Evolutionary conservation across 2,329 filamentous ascomycete genomes (phyloP).

Genomic region (Oidium heveae): DNA sequence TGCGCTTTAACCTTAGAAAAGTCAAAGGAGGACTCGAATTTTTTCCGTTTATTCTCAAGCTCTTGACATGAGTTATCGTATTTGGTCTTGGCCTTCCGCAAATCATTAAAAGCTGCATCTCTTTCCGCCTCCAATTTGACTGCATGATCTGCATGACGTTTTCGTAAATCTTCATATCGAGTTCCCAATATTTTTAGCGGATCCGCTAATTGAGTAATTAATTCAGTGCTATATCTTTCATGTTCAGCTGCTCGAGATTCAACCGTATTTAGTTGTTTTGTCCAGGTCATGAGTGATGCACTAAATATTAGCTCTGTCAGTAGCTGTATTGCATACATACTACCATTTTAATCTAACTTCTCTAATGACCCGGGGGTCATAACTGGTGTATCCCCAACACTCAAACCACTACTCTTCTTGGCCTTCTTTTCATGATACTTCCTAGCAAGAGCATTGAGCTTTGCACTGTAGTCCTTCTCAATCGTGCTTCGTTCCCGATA

Average conservation of each 20-base stretch:
- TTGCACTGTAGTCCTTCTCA: slow-evolving; percentile 89
- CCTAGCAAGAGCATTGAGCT: slow-evolving; percentile 67
- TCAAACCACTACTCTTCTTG: slow-evolving; percentile 63
- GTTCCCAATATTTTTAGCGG: slow-evolving; percentile 50
- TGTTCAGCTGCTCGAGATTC: slow-evolving; percentile 76
- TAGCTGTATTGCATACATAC: slow-evolving; percentile 1
- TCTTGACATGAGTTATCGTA: slow-evolving; percentile 88
- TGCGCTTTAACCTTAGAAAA: slow-evolving; percentile 68
- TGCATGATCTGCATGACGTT: slow-evolving; percentile 73
- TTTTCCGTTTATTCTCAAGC: slow-evolving; percentile 82
- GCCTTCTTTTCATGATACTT: slow-evolving; percentile 97
- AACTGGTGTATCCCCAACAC: slow-evolving; percentile 75
- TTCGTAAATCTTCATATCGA: slow-evolving; percentile 78
- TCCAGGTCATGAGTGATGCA: slow-evolving; percentile 91
- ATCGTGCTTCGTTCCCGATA: slow-evolving; percentile 85
- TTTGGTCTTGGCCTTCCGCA: slow-evolving; percentile 77
- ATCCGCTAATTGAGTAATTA: slow-evolving; percentile 61
- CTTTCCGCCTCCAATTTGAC: slow-evolving; percentile 73
- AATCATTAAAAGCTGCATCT: slow-evolving; percentile 56
- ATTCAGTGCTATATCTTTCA: slow-evolving; percentile 56
- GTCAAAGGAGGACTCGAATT: slow-evolving; percentile 81
- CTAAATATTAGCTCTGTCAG: slow-evolving; percentile 20
- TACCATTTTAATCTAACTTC: slow-evolving; percentile 24
- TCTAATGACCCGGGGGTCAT: slow-evolving; percentile 92
- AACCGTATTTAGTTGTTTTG: slow-evolving; percentile 71